Evolutionary conservation across 768 basidiomycete genomes (phyloP).

Genomic region (Phlebiopsis gigantea): DNA sequence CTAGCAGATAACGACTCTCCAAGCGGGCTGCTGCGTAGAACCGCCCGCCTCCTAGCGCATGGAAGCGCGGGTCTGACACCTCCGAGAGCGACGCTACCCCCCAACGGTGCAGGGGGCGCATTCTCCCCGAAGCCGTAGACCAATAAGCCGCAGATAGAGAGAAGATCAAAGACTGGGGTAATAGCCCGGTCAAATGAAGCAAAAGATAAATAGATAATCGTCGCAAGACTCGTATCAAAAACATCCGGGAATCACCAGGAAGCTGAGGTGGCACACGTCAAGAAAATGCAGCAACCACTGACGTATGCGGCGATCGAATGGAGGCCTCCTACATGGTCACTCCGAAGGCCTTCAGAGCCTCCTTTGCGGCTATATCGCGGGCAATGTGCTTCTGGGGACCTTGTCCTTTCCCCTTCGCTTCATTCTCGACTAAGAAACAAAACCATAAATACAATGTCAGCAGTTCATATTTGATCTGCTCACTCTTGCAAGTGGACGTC

Average conservation of each 20-base stretch:
- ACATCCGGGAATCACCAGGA: neutral
- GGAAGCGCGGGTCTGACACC: no score
- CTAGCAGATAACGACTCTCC: neutral
- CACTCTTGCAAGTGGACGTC: conserved; percentile 59
- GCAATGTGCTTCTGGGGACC: conserved; percentile 36
- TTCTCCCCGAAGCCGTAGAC: neutral
- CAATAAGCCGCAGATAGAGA: neutral
- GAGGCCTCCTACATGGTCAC: neutral
- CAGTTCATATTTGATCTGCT: no score
- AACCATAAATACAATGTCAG: neutral
- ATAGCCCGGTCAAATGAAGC: neutral
- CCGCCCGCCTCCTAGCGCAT: neutral
- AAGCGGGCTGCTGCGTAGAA: neutral
- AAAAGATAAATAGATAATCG: neutral
- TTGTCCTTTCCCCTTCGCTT: conserved; percentile 41
- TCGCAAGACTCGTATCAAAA: neutral
- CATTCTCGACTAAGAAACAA: conserved; percentile 11
- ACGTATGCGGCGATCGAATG: neutral
- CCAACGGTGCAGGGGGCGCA: no score
- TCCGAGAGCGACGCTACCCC: no score
- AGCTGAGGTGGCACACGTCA: neutral
- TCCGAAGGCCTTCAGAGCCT: conserved; percentile 16
- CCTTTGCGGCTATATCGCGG: conserved; percentile 29
- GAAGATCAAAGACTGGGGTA: neutral
- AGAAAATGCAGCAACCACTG: neutral